phyloP scores from a whole-genome alignment of 768 basidiomycete genomes.

The Mycena polygramma region DNA sequence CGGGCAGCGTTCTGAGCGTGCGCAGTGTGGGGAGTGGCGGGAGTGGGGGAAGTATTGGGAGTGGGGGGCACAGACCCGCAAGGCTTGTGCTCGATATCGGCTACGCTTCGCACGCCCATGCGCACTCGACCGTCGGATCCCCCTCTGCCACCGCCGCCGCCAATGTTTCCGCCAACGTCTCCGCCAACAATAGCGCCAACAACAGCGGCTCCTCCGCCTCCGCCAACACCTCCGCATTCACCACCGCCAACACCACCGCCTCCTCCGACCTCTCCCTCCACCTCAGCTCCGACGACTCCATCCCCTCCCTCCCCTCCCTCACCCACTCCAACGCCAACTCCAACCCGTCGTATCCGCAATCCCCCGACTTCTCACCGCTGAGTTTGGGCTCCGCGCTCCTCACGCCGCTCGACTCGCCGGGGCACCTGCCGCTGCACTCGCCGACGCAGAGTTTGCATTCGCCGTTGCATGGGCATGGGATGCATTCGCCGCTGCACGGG shows the following conservation, averaged over 20 bases:
- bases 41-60: neutral
- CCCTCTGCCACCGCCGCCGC: constrained; percentile 5
- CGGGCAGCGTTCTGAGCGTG: constrained; percentile 2
- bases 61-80: constrained; percentile 17
- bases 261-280: too few species aligned
- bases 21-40: constrained; percentile 3
- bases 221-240: neutral
- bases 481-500: too few species aligned
- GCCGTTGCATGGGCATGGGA: neutral
- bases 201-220: constrained; percentile 4
- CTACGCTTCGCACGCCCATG: constrained; percentile 22
- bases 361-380: constrained; percentile 64
- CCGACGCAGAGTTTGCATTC: constrained; percentile 6
- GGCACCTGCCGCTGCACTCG: constrained; percentile 22
- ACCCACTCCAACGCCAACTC: constrained; percentile 27
- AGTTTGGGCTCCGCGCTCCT: constrained; percentile 62
- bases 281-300: neutral
- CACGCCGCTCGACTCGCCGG: constrained; percentile 63
- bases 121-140: neutral
- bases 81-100: constrained; percentile 31
- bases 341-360: constrained; percentile 42
- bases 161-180: too few species aligned
- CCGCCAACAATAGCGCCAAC: neutral
- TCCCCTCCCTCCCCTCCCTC: neutral
- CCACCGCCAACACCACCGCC: too few species aligned